Evolutionary conservation across 768 basidiomycete species (phyloP), one percentile per base, ranked within the genome.

Genomic region (Stropharia rugosoannulata): DNA sequence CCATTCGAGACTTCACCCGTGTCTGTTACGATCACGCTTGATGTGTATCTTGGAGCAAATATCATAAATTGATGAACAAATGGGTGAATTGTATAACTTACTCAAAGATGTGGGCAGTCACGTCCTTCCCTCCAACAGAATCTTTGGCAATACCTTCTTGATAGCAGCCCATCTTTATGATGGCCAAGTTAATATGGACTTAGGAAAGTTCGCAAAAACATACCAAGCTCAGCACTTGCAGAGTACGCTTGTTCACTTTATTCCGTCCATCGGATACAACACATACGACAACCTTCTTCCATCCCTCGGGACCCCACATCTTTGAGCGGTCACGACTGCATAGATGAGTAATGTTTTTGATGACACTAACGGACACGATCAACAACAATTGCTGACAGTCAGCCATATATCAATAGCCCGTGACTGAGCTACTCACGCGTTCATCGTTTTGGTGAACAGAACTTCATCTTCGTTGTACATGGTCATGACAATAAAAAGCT

Each of bases 391-490:
- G 40, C 38, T 40, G 5, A 32, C 35, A 15, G 13, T 11, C 18
- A 37, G 4, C 15, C 27, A 3, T 38, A n/a, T 44, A 56, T 46
- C 54, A 58, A 55, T 60, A 32, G 32, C 12, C 45, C 51, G 51
- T 42, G 29, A 32, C 29, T 32, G 43, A 38, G 39, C 32, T 41
- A 77, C 87, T 64, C 65, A 88, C 86, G 89, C 83, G 62, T 93
- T 92, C 89, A 94, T 92, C 10, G 91, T 94, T 66, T 79, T 82
- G 66, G 77, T 76, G 68, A 92, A 93, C 25, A 91, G 75, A 8
- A 86, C 75, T 66, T 92, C 89, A 65, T 92, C 91, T 74, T 97
- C 94, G 68, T 95, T 95, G 70, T 92, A 92, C 93, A 96, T 95
- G 42, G 94, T 96, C 85, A 96, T 91, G 40, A 95, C 93, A 62